A percentile compares a stretch with the other conserved stretches of the same genome.
These are phyloP conservation scores for Rhododendron simsii DNA, from an alignment of 148 eudicot species.

Conservation along the genomic window DNA sequence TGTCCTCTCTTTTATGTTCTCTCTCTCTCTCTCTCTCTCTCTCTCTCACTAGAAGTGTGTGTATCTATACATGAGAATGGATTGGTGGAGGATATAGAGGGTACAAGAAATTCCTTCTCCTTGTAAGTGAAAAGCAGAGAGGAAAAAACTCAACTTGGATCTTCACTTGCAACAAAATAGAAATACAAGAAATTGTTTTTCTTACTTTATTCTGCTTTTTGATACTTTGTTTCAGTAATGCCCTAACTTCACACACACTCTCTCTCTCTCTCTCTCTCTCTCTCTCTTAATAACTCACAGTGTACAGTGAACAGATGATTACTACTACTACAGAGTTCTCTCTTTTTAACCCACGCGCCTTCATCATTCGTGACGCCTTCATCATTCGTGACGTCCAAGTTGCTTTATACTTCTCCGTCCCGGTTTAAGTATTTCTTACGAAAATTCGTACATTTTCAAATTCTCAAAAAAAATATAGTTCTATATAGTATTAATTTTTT, in stretches of 20 bases:
- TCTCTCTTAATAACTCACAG: background rate
- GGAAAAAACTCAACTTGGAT: background rate
- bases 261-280: background rate
- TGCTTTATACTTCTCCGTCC: too few species aligned
- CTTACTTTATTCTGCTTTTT: background rate
- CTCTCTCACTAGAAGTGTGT: background rate
- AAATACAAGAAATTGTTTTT: background rate
- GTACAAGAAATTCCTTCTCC: background rate
- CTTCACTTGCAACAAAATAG: slow-evolving; percentile 5
- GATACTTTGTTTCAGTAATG: background rate
- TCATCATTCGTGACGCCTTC: background rate
- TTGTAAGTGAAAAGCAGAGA: background rate
- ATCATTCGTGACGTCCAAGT: background rate
- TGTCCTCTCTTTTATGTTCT: background rate
- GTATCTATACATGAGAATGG: background rate
- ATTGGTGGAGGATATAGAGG: background rate
- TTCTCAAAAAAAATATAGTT: too few species aligned
- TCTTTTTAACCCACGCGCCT: background rate
- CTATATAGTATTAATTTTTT: too few species aligned
- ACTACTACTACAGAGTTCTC: background rate
- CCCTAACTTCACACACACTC: background rate
- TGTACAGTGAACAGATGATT: background rate
- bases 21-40: background rate
- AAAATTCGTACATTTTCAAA: too few species aligned
- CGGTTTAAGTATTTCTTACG: too few species aligned